phyloP scores from a whole-genome alignment of 768 basidiomycete genomes.

The Boletus vinaceobasis region DNA sequence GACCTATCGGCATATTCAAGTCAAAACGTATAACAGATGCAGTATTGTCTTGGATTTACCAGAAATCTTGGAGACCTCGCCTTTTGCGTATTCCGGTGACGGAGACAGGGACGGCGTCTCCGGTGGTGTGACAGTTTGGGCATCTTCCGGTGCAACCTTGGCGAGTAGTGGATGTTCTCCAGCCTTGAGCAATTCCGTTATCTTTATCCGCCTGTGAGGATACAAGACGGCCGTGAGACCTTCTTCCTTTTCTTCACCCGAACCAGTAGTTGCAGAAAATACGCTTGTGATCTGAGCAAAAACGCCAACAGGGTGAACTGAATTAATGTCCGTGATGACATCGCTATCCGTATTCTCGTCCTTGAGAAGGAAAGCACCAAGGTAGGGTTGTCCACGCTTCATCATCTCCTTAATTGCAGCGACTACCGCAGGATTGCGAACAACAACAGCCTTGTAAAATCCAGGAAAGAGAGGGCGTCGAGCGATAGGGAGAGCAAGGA shows the following conservation, averaged over 20 bases:
- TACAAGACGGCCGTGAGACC: constrained; percentile 94
- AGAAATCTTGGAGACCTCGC: constrained; percentile 23
- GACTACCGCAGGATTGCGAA: constrained; percentile 87
- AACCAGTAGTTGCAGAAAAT: constrained; percentile 57
- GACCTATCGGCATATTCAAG: constrained; percentile 35
- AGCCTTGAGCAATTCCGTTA: constrained; percentile 80
- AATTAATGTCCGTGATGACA: constrained; percentile 81
- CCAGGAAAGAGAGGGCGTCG: constrained; percentile 94
- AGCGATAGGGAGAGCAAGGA: constrained; percentile 92
- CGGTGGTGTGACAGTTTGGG: constrained; percentile 46
- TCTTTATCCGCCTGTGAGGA: constrained; percentile 86
- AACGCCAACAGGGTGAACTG: constrained; percentile 90
- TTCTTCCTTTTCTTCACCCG: constrained; percentile 71
- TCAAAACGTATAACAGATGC: background rate
- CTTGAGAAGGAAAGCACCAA: constrained; percentile 95
- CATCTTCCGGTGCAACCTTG: constrained; percentile 36
- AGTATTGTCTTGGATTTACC: constrained; percentile 10
- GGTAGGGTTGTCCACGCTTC: constrained; percentile 93
- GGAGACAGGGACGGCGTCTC: constrained; percentile 34
- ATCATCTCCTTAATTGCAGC: constrained; percentile 95
- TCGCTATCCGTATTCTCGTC: constrained; percentile 92
- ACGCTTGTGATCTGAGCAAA: constrained; percentile 97
- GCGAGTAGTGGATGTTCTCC: constrained; percentile 41
- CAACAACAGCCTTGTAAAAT: constrained; percentile 96
- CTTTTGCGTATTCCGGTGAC: constrained; percentile 16